Conservation (phyloP, 257 asterid species). For the Coffea eugenioides region DNA sequence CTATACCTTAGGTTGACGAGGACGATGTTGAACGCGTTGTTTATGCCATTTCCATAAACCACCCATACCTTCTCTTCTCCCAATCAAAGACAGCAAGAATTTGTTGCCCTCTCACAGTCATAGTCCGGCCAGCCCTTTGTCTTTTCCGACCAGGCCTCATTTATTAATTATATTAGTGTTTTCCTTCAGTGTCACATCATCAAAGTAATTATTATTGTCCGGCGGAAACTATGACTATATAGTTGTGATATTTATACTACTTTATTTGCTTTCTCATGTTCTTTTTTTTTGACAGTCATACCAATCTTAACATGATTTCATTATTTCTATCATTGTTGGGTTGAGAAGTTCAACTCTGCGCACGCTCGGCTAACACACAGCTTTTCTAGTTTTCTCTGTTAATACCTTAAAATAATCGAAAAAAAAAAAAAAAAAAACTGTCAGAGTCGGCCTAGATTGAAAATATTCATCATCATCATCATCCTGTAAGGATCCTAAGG, state of each 20-base stretch:
- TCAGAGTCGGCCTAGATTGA: neutral
- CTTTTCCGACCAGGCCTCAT: neutral
- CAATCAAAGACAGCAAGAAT: neutral
- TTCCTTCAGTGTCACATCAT: neutral
- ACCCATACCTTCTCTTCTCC: neutral
- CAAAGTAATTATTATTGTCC: too few species aligned
- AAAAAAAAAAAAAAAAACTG: neutral
- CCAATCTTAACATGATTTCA: neutral
- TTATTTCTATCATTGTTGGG: neutral
- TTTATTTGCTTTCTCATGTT: too few species aligned
- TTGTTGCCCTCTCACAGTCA: neutral
- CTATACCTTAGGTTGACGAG: neutral
- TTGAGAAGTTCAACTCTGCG: neutral
- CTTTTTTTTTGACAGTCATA: neutral
- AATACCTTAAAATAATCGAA: neutral
- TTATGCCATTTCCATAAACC: neutral
- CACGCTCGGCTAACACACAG: neutral
- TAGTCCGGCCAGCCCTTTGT: constrained; percentile 16
- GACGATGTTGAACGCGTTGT: constrained; percentile 3
- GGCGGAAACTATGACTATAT: neutral
- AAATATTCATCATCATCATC: neutral
- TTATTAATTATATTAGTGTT: neutral
- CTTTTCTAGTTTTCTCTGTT: neutral
- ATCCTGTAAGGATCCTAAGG: neutral
- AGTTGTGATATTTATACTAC: neutral